A percentile compares a stretch with the other conserved stretches of the same genome.
Conservation (phyloP, 345 rosid species). For the Excoecaria agallocha region DNA sequence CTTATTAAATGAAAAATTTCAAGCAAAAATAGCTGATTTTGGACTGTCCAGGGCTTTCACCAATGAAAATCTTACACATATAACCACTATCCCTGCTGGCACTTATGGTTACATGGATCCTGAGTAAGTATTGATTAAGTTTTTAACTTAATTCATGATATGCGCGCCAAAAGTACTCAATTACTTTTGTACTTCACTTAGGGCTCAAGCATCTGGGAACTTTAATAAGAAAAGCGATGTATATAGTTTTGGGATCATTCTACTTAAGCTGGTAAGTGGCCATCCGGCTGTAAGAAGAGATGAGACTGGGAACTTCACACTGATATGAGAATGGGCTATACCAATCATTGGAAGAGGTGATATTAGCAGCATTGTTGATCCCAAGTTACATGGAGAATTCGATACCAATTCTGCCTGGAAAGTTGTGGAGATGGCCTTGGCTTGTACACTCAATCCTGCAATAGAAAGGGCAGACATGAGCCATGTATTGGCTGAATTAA, state of each 20-base stretch:
- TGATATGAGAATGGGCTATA: background rate
- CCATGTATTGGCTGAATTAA: background rate
- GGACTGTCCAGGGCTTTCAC: slow-evolving; percentile 9
- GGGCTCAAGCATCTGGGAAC: too few species aligned
- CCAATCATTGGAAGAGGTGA: background rate
- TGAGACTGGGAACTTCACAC: background rate
- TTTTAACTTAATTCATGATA: background rate
- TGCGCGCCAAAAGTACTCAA: too few species aligned
- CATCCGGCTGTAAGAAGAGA: too few species aligned
- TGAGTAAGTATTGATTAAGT: background rate
- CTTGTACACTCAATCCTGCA: background rate
- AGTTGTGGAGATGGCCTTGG: background rate
- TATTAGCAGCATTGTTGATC: background rate
- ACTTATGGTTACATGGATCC: background rate
- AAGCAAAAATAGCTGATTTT: slow-evolving; percentile 13
- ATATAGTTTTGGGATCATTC: background rate
- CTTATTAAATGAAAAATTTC: background rate
- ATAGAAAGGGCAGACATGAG: background rate
- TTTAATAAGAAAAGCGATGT: slow-evolving; percentile 8
- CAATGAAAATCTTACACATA: background rate
- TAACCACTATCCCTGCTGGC: background rate
- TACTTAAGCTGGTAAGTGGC: too few species aligned
- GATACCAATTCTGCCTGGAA: background rate
- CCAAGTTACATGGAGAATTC: background rate
- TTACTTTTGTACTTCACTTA: too few species aligned